phyloP scores from a whole-genome alignment of 768 basidiomycete species.

The Psilocybe sp. region DNA sequence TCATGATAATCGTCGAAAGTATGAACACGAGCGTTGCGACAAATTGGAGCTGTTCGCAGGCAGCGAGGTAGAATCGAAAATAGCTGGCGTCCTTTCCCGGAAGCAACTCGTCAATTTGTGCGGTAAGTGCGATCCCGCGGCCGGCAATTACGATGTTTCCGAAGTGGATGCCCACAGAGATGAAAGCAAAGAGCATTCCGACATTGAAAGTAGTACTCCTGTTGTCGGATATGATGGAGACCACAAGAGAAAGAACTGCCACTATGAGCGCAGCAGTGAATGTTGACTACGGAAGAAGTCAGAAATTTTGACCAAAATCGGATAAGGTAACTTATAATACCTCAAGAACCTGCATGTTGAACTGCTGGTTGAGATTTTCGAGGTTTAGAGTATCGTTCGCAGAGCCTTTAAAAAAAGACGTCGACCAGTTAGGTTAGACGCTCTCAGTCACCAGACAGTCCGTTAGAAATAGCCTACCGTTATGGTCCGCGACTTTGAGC shows the following conservation, averaged over 20 bases:
- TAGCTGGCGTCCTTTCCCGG: conserved; percentile 19
- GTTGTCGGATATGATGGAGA: conserved; percentile 15
- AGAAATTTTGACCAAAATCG: too few relatives aligned
- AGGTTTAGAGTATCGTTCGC: conserved; percentile 7
- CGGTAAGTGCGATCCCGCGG: conserved; percentile 22
- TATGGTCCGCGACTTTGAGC: too few relatives aligned
- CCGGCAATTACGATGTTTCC: conserved; percentile 30
- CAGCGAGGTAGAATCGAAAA: conserved; percentile 24
- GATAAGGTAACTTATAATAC: too few relatives aligned
- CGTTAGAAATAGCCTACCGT: too few relatives aligned
- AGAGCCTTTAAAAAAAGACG: too few relatives aligned
- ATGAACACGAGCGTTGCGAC: conserved; percentile 24
- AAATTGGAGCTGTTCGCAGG: conserved; percentile 31
- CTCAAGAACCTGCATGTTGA: conserved; percentile 16
- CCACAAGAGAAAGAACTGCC: conserved; percentile 22
- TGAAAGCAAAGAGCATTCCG: conserved; percentile 28
- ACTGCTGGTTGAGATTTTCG: conserved; percentile 21
- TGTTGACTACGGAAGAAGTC: conserved; percentile 21
- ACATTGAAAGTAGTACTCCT: conserved; percentile 23
- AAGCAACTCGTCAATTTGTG: conserved; percentile 11
- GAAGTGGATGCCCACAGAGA: conserved; percentile 27
- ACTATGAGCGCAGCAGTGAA: conserved; percentile 28
- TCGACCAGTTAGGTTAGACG: too few relatives aligned
- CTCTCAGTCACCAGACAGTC: too few relatives aligned
- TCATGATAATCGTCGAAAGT: conserved; percentile 22